A percentile compares a stretch with the other conserved stretches of the same genome.
These are phyloP conservation scores for Taphrina communis DNA, from an alignment of 1,139 yeast species.

Conservation along the genomic window DNA sequence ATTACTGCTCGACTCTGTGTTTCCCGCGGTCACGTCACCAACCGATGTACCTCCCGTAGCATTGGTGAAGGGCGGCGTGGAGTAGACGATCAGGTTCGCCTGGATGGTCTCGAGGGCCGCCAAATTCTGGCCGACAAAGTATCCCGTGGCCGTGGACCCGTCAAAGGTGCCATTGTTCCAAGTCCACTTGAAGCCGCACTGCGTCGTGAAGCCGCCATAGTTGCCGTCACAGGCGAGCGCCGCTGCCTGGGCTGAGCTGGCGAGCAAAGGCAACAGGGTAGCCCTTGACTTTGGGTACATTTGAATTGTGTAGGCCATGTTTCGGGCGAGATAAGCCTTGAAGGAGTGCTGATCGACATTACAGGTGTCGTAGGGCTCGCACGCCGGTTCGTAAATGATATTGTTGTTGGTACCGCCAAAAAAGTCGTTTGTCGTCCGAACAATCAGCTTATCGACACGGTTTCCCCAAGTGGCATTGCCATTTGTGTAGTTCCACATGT, in stretches of 20 bases:
- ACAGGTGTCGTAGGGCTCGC: conserved; percentile 65
- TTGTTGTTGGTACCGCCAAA: conserved; percentile 56
- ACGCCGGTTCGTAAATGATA: conserved; percentile 67
- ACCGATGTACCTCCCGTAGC: conserved; percentile 59
- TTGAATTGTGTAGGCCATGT: conserved; percentile 64
- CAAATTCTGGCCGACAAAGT: conserved; percentile 80
- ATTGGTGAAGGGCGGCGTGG: conserved; percentile 56
- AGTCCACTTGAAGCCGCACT: conserved; percentile 60
- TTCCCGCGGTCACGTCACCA: conserved; percentile 52
- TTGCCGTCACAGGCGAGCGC: conserved; percentile 78
- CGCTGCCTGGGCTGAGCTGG: conserved; percentile 66
- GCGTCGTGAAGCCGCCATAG: conserved; percentile 74
- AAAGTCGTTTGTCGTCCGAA: conserved; percentile 60
- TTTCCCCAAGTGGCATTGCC: conserved; percentile 61
- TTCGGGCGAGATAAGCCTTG: conserved; percentile 73
- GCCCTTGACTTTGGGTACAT: conserved; percentile 62
- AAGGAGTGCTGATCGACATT: conserved; percentile 78
- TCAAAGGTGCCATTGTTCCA: conserved; percentile 64
- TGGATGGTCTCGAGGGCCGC: conserved; percentile 73
- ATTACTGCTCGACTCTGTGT: conserved; percentile 49
- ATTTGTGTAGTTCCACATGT: conserved; percentile 68
- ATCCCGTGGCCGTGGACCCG: conserved; percentile 35
- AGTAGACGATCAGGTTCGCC: conserved; percentile 54
- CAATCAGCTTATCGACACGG: conserved; percentile 60
- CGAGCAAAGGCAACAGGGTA: conserved; percentile 57